Base-by-base conservation (phyloP, 1,284 basidiomycete genomes). In the Tremellales sp. region DNA sequence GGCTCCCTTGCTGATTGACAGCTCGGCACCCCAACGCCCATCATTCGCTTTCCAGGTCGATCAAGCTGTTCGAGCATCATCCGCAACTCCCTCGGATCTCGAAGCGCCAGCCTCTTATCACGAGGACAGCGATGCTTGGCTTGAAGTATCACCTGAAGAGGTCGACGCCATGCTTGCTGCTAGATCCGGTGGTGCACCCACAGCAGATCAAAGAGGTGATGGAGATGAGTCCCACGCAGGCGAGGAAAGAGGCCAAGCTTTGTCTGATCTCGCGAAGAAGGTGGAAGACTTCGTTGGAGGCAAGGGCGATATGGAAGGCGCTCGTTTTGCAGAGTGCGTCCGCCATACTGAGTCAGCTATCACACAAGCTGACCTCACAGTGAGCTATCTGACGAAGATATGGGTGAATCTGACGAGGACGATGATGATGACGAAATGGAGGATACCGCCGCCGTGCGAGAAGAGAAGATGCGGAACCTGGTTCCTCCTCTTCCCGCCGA, bases 231-330 rank as follows among this genome's bases (percentile, higher is more conserved):
- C 82, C 45, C 57, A 73, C 6, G 61, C 69, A 2, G 65, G 61
- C 1, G 67, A 81, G 27, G 79, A 81, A 48, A 85, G 90, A 63
- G 85, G 89, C 2, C 68, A 78, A 15, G 82, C 80, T 48, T 73
- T 97, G 40, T 81, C 83, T 58, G 79, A 82, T 54, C 78, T 97
- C 43, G 90, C 92, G 10, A 77, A 80, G 54, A 88, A 89, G 68
- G 87, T 97, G 0, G 84, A 89, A 63, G 78, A 79, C 25, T 97
- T 97, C 66, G 82, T 97, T 2, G 84, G 90, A 58, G 89, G 87
- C 2, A 75, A 91, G 67, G 92, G 92, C 4, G 85, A 87, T 56
- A 55, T 94, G 4, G 84, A 89, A 59, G 92, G 92, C 1, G 92
- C 89, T 0, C 74, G 79, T 54, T 93, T 97, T 63, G 82, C 85